Percentiles rank a stretch among this genome's conserved stretches.
phyloP scores from a whole-genome alignment of 768 basidiomycete species.

The Goffeauzyma gilvescens region DNA sequence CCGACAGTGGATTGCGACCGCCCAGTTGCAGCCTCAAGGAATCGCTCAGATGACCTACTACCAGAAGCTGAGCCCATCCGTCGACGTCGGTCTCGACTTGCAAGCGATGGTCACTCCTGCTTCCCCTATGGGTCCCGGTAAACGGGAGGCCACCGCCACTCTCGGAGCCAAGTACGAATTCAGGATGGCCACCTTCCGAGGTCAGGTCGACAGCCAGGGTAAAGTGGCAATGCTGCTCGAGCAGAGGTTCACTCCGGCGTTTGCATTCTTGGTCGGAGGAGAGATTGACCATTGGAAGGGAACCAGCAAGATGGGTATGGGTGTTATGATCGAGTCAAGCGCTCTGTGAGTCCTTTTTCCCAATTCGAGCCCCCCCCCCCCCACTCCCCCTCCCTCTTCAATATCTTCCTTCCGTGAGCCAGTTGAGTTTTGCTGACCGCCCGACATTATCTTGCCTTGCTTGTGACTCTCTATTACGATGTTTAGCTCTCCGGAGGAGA shows the following conservation, averaged over 20 bases:
- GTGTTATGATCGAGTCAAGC: constrained; percentile 77
- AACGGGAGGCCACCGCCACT: constrained; percentile 80
- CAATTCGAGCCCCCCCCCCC: constrained; percentile 3
- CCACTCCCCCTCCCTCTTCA: no score
- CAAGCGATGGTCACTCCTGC: constrained; percentile 50
- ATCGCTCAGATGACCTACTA: constrained; percentile 82
- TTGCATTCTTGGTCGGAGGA: constrained; percentile 81
- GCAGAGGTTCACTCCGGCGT: constrained; percentile 85
- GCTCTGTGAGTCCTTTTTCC: constrained; percentile 20
- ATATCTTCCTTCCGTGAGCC: no score
- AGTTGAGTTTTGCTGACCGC: no score
- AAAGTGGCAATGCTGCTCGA: constrained; percentile 90
- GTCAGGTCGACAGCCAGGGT: constrained; percentile 81
- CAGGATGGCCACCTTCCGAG: constrained; percentile 77
- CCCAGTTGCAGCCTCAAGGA: constrained; percentile 63
- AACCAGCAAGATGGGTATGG: constrained; percentile 80
- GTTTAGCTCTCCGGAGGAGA: constrained; percentile 3
- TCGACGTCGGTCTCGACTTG: constrained; percentile 91
- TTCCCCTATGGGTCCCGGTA: constrained; percentile 38
- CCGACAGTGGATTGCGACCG: constrained; percentile 70
- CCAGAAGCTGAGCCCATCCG: constrained; percentile 85
- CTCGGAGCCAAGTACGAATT: constrained; percentile 94
- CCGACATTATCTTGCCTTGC: not conserved
- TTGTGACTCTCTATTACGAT: not conserved
- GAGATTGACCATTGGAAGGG: constrained; percentile 99